A percentile compares a stretch with the other conserved stretches of the same genome.
These are phyloP conservation scores for Phytophthora crassamura DNA, from an alignment of 352 stramenopile genomes.

Conservation along the genomic window DNA sequence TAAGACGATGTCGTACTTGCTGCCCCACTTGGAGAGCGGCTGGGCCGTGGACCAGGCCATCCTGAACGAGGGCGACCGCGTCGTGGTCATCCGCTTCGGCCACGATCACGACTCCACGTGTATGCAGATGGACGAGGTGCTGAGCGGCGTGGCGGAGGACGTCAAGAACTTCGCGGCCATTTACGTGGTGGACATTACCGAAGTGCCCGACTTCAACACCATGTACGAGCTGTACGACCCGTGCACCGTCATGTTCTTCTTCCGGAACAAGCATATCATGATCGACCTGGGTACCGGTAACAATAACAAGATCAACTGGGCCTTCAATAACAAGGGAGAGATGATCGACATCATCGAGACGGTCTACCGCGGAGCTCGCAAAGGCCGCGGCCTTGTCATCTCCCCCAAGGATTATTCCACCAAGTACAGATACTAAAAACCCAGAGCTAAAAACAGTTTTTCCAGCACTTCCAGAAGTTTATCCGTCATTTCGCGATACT, in stretches of 20 bases:
- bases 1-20: conserved; percentile 95
- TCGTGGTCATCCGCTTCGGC: conserved; percentile 99
- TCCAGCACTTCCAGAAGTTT: no score
- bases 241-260: conserved; percentile 99
- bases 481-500: no score
- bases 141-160: conserved; percentile 96
- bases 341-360: conserved; percentile 99
- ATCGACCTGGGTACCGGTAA: conserved; percentile 99
- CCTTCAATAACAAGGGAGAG: conserved; percentile 97
- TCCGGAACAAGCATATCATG: conserved; percentile 99
- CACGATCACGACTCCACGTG: conserved; percentile 98
- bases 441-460: conserved; percentile 15
- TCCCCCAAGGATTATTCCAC: conserved; percentile 99
- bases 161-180: conserved; percentile 99
- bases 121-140: conserved; percentile 99
- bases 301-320: conserved; percentile 99
- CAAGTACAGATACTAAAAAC: conserved; percentile 95
- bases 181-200: conserved; percentile 95
- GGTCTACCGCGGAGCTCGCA: conserved; percentile 97
- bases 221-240: conserved; percentile 99
- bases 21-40: conserved; percentile 97
- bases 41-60: conserved; percentile 99
- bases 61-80: conserved; percentile 96
- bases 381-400: conserved; percentile 97
- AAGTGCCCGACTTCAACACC: conserved; percentile 99